Evolutionary conservation across 805 yeast species (phyloP).

Genomic region (Pichia insulana): DNA sequence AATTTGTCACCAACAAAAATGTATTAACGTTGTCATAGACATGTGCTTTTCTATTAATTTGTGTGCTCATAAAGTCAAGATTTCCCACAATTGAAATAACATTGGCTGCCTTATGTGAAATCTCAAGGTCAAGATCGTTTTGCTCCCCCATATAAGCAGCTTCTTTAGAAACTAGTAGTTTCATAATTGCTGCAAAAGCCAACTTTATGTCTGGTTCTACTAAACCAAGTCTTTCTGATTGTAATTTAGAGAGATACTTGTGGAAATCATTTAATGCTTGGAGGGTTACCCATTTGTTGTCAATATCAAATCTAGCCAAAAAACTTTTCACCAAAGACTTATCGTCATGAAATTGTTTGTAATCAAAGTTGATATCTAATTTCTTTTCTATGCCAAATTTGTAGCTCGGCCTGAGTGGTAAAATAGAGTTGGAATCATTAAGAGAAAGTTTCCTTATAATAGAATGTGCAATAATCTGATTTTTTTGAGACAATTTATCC

Average conservation of each 20-base stretch:
- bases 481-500: slow-evolving; percentile 37
- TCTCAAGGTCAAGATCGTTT: slow-evolving; percentile 26
- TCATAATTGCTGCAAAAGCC: background rate
- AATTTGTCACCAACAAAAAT: slow-evolving; percentile 18
- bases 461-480: slow-evolving; percentile 38
- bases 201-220: slow-evolving; percentile 29
- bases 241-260: slow-evolving; percentile 43
- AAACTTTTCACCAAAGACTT: slow-evolving; percentile 32
- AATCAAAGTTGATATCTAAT: slow-evolving; percentile 2
- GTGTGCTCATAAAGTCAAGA: slow-evolving; percentile 34
- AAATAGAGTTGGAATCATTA: background rate
- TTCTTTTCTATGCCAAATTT: slow-evolving; percentile 4
- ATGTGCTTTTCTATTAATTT: background rate
- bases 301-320: slow-evolving; percentile 47
- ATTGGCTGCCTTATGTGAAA: slow-evolving; percentile 54
- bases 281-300: slow-evolving; percentile 60
- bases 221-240: slow-evolving; percentile 38
- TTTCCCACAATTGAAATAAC: slow-evolving; percentile 75
- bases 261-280: slow-evolving; percentile 63
- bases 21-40: slow-evolving; percentile 10
- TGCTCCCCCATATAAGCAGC: background rate
- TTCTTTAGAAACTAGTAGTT: background rate
- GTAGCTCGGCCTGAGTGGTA: slow-evolving; percentile 8
- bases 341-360: slow-evolving; percentile 5
- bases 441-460: slow-evolving; percentile 1